Evolutionary conservation across 495 filamentous ascomycete species (phyloP), one percentile per base, ranked within the genome.

Genomic region (Physcia stellaris): DNA sequence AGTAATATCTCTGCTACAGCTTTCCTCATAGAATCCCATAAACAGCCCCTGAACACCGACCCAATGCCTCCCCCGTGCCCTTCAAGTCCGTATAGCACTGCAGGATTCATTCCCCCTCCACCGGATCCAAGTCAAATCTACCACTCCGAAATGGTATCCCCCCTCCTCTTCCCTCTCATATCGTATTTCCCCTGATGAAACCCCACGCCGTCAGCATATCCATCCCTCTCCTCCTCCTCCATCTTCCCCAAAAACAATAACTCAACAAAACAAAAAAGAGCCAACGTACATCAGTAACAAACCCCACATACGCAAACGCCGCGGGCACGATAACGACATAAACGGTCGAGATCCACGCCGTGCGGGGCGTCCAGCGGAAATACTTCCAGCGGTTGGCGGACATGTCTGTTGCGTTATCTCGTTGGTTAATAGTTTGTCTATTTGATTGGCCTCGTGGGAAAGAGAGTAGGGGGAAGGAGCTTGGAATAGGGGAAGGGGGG

Each of bases 361-460:
- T 90, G 47, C 82, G 69, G 18, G 74, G 69, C 11, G 79, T 95
- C 82, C 83, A 96, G 51, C 83, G 73, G 72, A 95, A 98, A 73
- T 86, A 93, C 63, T 83, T 87, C 73, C 86, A 80, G 35, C 90
- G 82, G 66, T 92, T 86, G 47, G 65, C 57, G 49, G 67, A 72
- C 75, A 95, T 81, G 54, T 80, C 90, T 98, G 52, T 52, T 6
- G 17, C 5, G 17, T 28, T 32, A 20, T 28, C 24, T 18, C 16
- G 45, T 61, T 42, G 55, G 56, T 47, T 7, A 48, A 35, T 38
- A 34, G 15, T n/a, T n/a, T n/a, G 17, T 12, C 13, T 28, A 28
- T 7, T 28, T 28, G 26, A 13, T 7, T 28, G 26, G 26, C 7
- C 13, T 13, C 9, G 13, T 7, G 13, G 13, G 26, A 28, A 28